phyloP scores from a whole-genome alignment of 495 filamentous ascomycete species.

The Hypoxylon lienhwacheense region DNA sequence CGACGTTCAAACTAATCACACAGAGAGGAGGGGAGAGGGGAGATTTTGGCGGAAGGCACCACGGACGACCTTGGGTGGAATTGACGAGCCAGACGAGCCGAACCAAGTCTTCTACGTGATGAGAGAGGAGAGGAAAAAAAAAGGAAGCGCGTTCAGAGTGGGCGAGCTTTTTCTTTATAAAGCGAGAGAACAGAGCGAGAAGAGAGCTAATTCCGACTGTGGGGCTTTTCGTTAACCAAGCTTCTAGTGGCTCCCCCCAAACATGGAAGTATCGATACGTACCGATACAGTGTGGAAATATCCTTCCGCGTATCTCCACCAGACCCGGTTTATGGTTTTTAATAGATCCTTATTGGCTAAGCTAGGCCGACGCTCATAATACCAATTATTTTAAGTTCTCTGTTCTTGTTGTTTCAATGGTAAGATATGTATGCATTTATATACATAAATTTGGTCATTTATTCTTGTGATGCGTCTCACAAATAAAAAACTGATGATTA shows the following conservation, averaged over 20 bases:
- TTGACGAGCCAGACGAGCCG: slow-evolving; percentile 38
- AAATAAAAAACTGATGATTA: no score
- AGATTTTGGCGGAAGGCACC: slow-evolving; percentile 39
- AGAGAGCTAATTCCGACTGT: slow-evolving; percentile 35
- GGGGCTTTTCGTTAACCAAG: slow-evolving; percentile 28
- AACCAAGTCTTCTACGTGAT: slow-evolving; percentile 43
- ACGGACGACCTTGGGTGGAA: slow-evolving; percentile 39
- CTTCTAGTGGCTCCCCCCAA: slow-evolving; percentile 17
- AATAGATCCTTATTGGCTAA: slow-evolving; percentile 27
- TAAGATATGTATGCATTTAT: slow-evolving; percentile 14
- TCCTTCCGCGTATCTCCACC: slow-evolving; percentile 15
- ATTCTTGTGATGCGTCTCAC: no score
- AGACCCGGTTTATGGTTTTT: slow-evolving; percentile 1
- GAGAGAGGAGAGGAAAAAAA: slow-evolving; percentile 36
- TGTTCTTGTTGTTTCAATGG: slow-evolving; percentile 7
- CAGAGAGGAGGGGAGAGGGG: slow-evolving; percentile 27
- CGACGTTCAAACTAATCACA: slow-evolving; percentile 31
- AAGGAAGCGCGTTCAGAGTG: slow-evolving; percentile 37
- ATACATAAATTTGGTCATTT: neutral
- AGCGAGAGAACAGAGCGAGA: slow-evolving; percentile 29
- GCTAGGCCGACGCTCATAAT: slow-evolving; percentile 21
- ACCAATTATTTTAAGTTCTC: slow-evolving; percentile 4
- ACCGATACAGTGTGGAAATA: slow-evolving; percentile 22
- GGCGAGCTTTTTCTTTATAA: slow-evolving; percentile 40
- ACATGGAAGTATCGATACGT: slow-evolving; percentile 28